phyloP scores from a whole-genome alignment of 1,284 basidiomycete species.

The Sanghuangporus sanghuang region DNA sequence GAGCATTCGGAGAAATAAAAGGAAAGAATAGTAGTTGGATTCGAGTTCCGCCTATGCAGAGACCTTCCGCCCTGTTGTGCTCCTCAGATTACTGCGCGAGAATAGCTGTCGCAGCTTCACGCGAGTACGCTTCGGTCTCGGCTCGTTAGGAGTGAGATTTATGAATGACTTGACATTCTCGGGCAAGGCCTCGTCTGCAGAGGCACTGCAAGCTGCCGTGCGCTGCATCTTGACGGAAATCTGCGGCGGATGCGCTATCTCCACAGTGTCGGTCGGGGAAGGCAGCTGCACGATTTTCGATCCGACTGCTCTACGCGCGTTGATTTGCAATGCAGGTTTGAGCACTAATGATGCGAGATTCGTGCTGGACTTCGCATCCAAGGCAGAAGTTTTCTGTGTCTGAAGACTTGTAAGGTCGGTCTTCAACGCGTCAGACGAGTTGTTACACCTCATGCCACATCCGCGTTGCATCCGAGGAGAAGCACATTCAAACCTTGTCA shows the following conservation, averaged over 20 bases:
- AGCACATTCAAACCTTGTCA: slow-evolving; percentile 2
- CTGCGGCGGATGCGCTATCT: slow-evolving; percentile 4
- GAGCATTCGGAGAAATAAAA: not conserved
- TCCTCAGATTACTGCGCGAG: slow-evolving; percentile 9
- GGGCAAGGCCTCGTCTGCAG: slow-evolving; percentile 5
- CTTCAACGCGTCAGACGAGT: slow-evolving; percentile 2
- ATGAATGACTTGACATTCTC: slow-evolving; percentile 13
- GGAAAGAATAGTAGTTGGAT: not conserved
- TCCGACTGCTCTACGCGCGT: not conserved
- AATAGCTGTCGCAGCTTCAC: slow-evolving; percentile 13
- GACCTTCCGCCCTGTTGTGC: not conserved
- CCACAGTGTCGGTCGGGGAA: slow-evolving; percentile 11
- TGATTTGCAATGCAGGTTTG: slow-evolving; percentile 13
- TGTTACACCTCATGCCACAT: not conserved
- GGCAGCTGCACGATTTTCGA: not conserved
- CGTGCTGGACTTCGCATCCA: not conserved
- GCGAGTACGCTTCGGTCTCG: slow-evolving; percentile 7
- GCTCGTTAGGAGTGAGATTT: slow-evolving; percentile 15
- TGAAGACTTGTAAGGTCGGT: not conserved
- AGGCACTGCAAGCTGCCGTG: not conserved
- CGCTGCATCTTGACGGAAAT: not conserved
- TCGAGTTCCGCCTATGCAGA: not conserved
- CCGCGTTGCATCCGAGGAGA: not conserved
- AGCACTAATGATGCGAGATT: not conserved
- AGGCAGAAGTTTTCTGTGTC: not conserved